Base-by-base conservation (phyloP, 148 eudicot species). In the Silene uniflora region DNA sequence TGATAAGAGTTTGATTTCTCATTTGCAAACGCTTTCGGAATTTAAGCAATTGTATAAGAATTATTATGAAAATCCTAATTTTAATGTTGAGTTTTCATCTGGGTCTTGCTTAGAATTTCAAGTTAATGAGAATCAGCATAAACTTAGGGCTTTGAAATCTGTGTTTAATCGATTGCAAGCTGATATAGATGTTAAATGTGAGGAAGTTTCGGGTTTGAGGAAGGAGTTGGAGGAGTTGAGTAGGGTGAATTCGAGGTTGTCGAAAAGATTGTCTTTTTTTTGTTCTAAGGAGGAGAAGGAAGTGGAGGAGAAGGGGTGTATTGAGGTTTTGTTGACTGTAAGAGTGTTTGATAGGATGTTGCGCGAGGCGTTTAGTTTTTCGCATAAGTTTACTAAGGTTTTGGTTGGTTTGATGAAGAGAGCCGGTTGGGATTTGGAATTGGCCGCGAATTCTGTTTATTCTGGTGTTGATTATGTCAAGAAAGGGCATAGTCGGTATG, bases 121-220 rank as follows among this genome's bases (percentile, higher is more conserved):
- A 81, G 98, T 94, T 54, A 89, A 91, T 79, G 98, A 94, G 91
- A 91, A 94, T 83, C 98, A 94, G 88, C 90, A 89, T 85, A 94
- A 90, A 84, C 91, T 94, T 58, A 86, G 98, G 76, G 86, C 87
- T 60, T 71, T 94, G 73, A 95, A 91, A 78, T 86, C 96, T 18
- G 87, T 88, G 27, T 87, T 94, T 75, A 94, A 94, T 63, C 85
- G 88, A 5, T 84, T 89, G 73, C 97, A 90, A 58, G 74, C 92
- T 8, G 91, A 90, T 72, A 90, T 91, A 39, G 98, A 94, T 76
- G 88, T 79, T 39, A 91, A 90, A 69, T 93, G 86, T 77, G 96
- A 87, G 61, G 78, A 86, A 60, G 96, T 87, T 52, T 81, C 79
- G 55, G 27, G 61, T 69, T 78, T 89, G 73, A 86, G 90, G 83